Evolutionary conservation across 371 early-diverging fungal genomes (phyloP).

Genomic region (Mortierella sp.): DNA sequence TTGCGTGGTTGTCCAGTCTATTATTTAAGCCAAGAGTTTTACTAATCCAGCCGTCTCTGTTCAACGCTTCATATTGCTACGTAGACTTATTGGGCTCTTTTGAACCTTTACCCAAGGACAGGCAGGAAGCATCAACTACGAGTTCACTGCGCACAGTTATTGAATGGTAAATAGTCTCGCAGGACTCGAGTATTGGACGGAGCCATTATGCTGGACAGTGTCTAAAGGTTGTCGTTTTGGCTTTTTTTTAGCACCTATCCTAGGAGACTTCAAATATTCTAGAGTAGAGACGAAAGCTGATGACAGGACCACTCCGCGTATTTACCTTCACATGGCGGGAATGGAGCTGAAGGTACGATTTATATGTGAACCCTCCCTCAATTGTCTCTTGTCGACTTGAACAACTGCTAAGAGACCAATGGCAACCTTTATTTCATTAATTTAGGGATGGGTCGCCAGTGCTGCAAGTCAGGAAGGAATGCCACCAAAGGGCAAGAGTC

Average conservation of each 20-base stretch:
- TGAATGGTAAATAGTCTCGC: constrained; percentile 23
- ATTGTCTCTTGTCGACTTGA: neutral
- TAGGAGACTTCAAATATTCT: constrained; percentile 39
- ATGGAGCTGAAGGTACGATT: constrained; percentile 25
- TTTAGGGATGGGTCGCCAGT: neutral
- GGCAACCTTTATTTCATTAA: neutral
- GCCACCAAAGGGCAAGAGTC: neutral
- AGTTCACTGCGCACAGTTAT: constrained; percentile 43
- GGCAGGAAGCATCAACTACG: constrained; percentile 53
- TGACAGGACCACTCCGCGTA: neutral
- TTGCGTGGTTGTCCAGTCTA: neutral
- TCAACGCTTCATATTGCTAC: neutral
- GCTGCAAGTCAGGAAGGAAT: neutral
- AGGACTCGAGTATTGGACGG: neutral
- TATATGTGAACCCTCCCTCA: no score
- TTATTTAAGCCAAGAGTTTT: neutral
- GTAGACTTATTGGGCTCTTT: constrained; percentile 20
- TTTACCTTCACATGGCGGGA: constrained; percentile 37
- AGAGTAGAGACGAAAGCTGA: neutral
- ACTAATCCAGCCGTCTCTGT: neutral
- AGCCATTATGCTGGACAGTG: neutral
- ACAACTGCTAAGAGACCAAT: neutral
- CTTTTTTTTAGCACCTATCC: constrained; percentile 32
- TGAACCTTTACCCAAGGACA: constrained; percentile 35
- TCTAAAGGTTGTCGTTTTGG: neutral